A percentile compares a stretch with the other conserved stretches of the same genome.
These are phyloP conservation scores for Raphanus raphanistrum DNA, from an alignment of 345 rosid species.

Conservation along the genomic window DNA sequence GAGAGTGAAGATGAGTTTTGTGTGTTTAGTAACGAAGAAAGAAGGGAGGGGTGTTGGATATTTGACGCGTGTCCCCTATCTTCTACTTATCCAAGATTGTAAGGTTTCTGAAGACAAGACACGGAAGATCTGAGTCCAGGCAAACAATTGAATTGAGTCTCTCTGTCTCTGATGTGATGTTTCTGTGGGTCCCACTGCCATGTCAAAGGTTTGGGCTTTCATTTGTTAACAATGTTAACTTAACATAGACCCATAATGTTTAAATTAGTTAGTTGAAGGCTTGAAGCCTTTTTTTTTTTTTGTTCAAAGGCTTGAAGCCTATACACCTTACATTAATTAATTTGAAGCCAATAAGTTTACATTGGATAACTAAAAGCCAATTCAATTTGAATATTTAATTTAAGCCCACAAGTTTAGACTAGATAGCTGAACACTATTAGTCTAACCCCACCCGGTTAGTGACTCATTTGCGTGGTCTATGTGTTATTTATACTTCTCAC, in stretches of 20 bases:
- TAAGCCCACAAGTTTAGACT: too few relatives aligned
- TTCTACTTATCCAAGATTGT: slow-evolving; percentile 64
- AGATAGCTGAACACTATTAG: too few relatives aligned
- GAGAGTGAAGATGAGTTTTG: slow-evolving; percentile 10
- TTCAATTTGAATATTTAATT: too few relatives aligned
- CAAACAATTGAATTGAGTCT: slow-evolving; percentile 9
- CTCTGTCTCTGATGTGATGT: slow-evolving; percentile 4
- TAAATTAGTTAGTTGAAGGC: background rate
- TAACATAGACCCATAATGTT: background rate
- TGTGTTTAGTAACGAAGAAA: background rate
- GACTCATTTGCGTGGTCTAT: too few relatives aligned
- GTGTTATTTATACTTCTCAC: too few relatives aligned
- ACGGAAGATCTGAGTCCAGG: slow-evolving; percentile 12
- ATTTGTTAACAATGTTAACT: too few relatives aligned
- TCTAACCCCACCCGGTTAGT: too few relatives aligned
- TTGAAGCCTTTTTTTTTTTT: too few relatives aligned
- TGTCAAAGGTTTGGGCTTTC: slow-evolving; percentile 4
- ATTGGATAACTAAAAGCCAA: background rate
- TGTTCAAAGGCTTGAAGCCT: too few relatives aligned
- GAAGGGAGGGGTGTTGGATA: slow-evolving; percentile 21
- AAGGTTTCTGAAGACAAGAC: slow-evolving; percentile 9
- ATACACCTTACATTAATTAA: background rate
- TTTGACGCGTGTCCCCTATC: slow-evolving; percentile 88
- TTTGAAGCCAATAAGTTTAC: background rate
- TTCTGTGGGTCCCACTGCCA: slow-evolving; percentile 14